Conservation (phyloP, 2,329 filamentous ascomycete genomes). For the Fusarium avenaceum region DNA sequence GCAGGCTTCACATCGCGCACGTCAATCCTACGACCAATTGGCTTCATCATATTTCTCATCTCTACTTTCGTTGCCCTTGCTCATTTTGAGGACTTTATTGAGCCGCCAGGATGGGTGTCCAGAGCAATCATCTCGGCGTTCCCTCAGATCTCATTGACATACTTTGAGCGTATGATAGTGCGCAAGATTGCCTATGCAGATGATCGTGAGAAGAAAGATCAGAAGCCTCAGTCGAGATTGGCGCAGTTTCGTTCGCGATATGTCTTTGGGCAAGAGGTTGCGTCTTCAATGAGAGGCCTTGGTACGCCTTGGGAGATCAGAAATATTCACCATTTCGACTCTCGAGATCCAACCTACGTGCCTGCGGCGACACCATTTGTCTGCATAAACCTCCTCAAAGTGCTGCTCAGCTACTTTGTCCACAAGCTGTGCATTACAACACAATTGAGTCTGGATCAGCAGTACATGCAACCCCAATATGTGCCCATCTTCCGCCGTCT, state of each 20-base stretch:
- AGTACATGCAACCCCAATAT: slow-evolving; percentile 26
- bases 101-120: slow-evolving; percentile 43
- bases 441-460: slow-evolving; percentile 31
- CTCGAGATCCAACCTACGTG: slow-evolving; percentile 22
- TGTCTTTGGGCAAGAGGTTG: slow-evolving; percentile 40
- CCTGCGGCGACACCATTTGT: slow-evolving; percentile 24
- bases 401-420: slow-evolving; percentile 30
- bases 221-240: slow-evolving; percentile 2
- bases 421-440: slow-evolving; percentile 37
- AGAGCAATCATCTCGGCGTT: slow-evolving; percentile 38
- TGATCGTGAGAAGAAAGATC: slow-evolving; percentile 7
- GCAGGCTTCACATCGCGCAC: slow-evolving; percentile 37
- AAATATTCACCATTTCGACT: slow-evolving; percentile 44
- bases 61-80: slow-evolving; percentile 37
- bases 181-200: slow-evolving; percentile 36
- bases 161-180: slow-evolving; percentile 44
- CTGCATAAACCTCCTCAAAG: slow-evolving; percentile 29
- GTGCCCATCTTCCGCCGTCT: slow-evolving; percentile 37
- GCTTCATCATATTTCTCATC: slow-evolving; percentile 35
- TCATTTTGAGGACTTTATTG: slow-evolving; percentile 31
- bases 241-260: slow-evolving; percentile 28
- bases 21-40: slow-evolving; percentile 37
- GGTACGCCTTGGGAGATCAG: slow-evolving; percentile 42
- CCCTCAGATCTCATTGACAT: slow-evolving; percentile 40
- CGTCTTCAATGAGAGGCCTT: slow-evolving; percentile 41